Percentiles rank a stretch among this genome's conserved stretches.
These are phyloP conservation scores for Nannizziopsis barbatae DNA, from an alignment of 2,329 filamentous ascomycete genomes.

Conservation along the genomic window DNA sequence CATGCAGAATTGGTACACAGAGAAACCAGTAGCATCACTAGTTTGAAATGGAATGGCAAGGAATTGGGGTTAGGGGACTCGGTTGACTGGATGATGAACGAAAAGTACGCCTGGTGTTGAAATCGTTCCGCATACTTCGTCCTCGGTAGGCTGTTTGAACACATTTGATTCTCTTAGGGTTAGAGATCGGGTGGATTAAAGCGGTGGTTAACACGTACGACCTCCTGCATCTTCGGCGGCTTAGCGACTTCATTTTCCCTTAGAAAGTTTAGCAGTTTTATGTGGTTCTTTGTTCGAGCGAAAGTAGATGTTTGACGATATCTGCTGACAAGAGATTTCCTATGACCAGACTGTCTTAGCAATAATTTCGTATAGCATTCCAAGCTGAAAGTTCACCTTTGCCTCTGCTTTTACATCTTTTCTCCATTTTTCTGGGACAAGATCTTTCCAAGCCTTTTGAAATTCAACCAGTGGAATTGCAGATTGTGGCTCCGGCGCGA, in stretches of 20 bases:
- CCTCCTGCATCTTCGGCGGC: background rate
- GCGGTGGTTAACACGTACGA: too few species aligned
- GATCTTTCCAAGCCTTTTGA: constrained; percentile 33
- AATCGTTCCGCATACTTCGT: background rate
- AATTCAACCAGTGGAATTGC: constrained; percentile 28
- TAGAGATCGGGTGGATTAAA: background rate
- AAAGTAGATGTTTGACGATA: constrained; percentile 30
- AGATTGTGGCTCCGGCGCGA: constrained; percentile 23
- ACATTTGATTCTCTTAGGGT: constrained; percentile 1
- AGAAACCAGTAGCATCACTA: constrained; percentile 38
- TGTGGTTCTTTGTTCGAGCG: constrained; percentile 18
- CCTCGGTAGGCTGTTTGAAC: constrained; percentile 4
- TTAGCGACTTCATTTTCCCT: constrained; percentile 6
- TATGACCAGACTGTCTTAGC: constrained; percentile 13
- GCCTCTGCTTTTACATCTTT: constrained; percentile 26
- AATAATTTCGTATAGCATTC: background rate
- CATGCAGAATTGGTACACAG: constrained; percentile 33
- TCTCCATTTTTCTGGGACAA: constrained; percentile 36
- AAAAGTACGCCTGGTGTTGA: constrained; percentile 43
- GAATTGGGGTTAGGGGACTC: constrained; percentile 28
- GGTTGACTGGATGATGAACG: constrained; percentile 38
- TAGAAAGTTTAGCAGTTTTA: background rate
- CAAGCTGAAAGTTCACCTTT: constrained; percentile 19
- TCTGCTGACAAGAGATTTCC: constrained; percentile 26
- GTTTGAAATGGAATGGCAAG: constrained; percentile 38